Conservation (phyloP, 2,329 filamentous ascomycete genomes). For the Trichoderma endophyticum region DNA sequence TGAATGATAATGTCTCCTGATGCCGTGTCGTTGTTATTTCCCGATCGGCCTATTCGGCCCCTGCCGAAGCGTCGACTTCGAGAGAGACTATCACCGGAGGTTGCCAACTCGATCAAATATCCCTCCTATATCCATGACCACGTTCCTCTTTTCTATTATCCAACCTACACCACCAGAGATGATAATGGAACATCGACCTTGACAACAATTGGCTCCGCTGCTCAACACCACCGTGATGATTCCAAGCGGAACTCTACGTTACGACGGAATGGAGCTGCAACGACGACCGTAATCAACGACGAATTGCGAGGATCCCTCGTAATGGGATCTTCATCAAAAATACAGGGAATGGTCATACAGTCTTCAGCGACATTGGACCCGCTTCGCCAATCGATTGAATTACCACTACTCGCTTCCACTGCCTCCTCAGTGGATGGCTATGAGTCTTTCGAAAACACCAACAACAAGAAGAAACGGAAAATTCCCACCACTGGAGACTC, state of each 20-base stretch:
- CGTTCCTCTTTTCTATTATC: slow-evolving; percentile 67
- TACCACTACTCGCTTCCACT: slow-evolving; percentile 63
- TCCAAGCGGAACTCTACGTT: slow-evolving; percentile 25
- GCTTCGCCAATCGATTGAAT: slow-evolving; percentile 40
- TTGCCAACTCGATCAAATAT: slow-evolving; percentile 77
- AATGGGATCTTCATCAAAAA: slow-evolving; percentile 47
- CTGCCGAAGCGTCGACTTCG: slow-evolving; percentile 85
- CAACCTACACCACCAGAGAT: slow-evolving; percentile 53
- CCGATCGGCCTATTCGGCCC: slow-evolving; percentile 88
- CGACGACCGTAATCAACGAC: slow-evolving; percentile 55
- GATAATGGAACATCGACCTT: slow-evolving; percentile 29
- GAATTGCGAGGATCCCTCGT: slow-evolving; percentile 45
- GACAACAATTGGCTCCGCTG: slow-evolving; percentile 5
- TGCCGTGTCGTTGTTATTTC: slow-evolving; percentile 75
- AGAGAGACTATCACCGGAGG: slow-evolving; percentile 81
- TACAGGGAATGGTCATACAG: slow-evolving; percentile 41
- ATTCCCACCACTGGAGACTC: slow-evolving; percentile 84
- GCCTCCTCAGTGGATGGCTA: slow-evolving; percentile 79
- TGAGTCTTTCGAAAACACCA: slow-evolving; percentile 96
- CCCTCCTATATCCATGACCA: slow-evolving; percentile 70
- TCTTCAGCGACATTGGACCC: slow-evolving; percentile 45
- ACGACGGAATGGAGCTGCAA: slow-evolving; percentile 34
- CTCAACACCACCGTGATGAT: slow-evolving; percentile 23
- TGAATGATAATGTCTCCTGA: slow-evolving; percentile 59
- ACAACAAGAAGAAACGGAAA: slow-evolving; percentile 99